Evolutionary conservation across 2,329 filamentous ascomycete species (phyloP), one percentile per base, ranked within the genome.

Genomic region (Trichophyton verrucosum): DNA sequence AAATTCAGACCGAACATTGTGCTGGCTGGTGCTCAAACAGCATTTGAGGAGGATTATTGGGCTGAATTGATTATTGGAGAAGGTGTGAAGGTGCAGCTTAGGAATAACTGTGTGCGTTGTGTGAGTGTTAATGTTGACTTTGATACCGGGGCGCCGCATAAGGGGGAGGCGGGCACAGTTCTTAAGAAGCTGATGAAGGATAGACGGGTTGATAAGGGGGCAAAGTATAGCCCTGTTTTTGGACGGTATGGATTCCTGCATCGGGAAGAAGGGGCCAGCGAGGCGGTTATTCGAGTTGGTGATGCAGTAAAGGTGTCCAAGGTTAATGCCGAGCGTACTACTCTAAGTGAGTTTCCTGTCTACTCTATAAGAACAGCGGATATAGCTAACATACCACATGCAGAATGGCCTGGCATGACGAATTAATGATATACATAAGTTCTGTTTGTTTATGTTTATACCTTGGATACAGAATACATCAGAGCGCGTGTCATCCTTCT

Each of bases 1-100:
- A 87, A 86, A 66, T 88, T 90, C 71, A 82, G 88, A 40, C 86
- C 87, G 0, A 91, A 89, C 69, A 81, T 91, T 55, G 83, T 91
- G 1, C 73, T 90, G 1, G 80, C 81, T 42, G 84, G 83, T 2
- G 78, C 81, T 3, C 71, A 73, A 8, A 74, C 65, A 24, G 72
- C 82, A 0, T 91, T 82, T 69, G 85, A 86, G 11, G 87, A 91
- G 70, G 87, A 91, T 69, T 89, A 81, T 68, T 91, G 86, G 87
- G 81, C 76, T 2, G 83, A 85, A 67, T 71, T 89, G 38, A 71
- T 71, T 15, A 70, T 87, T 44, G 66, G 68, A 0, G 63, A 63
- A 2, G 60, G 62, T 5, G 57, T 65, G 13, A 74, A 73, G 46
- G 74, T 89, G 5, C 68, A 80, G 3, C 74, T 90, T 33, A 89